Evolutionary conservation across 495 filamentous ascomycete genomes (phyloP).

Genomic region (Tricharina praecox): DNA sequence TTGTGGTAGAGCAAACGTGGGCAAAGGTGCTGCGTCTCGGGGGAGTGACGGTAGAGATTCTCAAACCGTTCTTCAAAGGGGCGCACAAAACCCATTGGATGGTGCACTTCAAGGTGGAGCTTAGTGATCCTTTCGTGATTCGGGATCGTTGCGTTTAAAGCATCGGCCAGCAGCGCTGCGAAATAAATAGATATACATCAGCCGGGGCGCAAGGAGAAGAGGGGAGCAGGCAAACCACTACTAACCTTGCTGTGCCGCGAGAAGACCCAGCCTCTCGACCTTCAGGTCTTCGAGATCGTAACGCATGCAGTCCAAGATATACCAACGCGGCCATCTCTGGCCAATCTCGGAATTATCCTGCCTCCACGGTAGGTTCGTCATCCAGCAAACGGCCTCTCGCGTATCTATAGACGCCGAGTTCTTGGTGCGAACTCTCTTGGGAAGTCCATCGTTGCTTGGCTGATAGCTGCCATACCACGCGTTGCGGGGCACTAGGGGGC

Average conservation of each 20-base stretch:
- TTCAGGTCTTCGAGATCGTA: conserved; percentile 21
- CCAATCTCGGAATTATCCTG: conserved; percentile 20
- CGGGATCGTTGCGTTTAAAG: conserved; percentile 18
- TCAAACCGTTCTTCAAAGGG: conserved; percentile 19
- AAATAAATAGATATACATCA: not conserved
- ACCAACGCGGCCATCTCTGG: conserved; percentile 21
- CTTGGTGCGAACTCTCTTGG: not conserved
- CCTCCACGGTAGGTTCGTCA: conserved; percentile 17
- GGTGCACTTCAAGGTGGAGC: conserved; percentile 19
- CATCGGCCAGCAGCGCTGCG: conserved; percentile 19
- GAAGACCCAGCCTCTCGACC: conserved; percentile 17
- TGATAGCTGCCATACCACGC: not conserved
- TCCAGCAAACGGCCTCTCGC: conserved; percentile 1
- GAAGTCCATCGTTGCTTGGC: not conserved
- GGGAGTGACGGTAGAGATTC: conserved; percentile 20
- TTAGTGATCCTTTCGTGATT: conserved; percentile 21
- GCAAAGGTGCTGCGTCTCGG: conserved; percentile 22
- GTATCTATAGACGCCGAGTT: not conserved
- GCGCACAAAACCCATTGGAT: conserved; percentile 6
- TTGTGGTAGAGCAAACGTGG: conserved; percentile 17
- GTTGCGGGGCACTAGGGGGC: not conserved
- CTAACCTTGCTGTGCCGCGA: conserved; percentile 22
- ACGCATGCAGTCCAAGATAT: conserved; percentile 24
- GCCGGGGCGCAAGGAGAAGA: not conserved
- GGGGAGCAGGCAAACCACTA: not conserved